phyloP scores from a whole-genome alignment of 108 stramenopile genomes.

The Skeletonema menzelii region DNA sequence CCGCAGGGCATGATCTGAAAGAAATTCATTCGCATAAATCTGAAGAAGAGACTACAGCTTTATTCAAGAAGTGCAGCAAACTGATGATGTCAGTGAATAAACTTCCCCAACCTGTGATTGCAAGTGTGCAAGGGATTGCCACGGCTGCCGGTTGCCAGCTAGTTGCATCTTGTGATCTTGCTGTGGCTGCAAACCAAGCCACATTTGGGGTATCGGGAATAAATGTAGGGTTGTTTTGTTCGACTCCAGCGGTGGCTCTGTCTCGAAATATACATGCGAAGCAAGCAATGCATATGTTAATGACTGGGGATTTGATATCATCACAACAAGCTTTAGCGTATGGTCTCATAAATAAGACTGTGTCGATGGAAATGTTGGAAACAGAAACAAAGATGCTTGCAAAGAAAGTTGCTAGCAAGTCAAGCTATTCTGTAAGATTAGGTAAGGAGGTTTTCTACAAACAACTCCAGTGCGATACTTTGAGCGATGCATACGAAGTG shows the following conservation, averaged over 20 bases:
- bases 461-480: constrained; percentile 41
- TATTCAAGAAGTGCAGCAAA: constrained; percentile 61
- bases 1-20: constrained; percentile 72
- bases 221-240: constrained; percentile 74
- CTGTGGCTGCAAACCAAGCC: constrained; percentile 46
- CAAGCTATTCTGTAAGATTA: constrained; percentile 45
- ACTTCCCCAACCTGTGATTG: constrained; percentile 63
- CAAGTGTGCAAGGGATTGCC: constrained; percentile 70
- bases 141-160: constrained; percentile 85
- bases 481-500: constrained; percentile 59
- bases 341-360: constrained; percentile 55
- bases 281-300: constrained; percentile 79
- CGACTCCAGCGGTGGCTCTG: constrained; percentile 72
- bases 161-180: constrained; percentile 78
- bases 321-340: constrained; percentile 56
- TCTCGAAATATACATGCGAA: constrained; percentile 55
- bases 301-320: constrained; percentile 66
- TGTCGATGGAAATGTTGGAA: constrained; percentile 27
- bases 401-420: constrained; percentile 52
- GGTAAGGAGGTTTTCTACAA: constrained; percentile 66
- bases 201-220: constrained; percentile 77
- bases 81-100: constrained; percentile 56
- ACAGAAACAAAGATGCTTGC: constrained; percentile 38
- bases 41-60: constrained; percentile 10
- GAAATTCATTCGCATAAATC: constrained; percentile 43